These are phyloP conservation scores for Suhomyces terraborum DNA, from an alignment of 1,139 yeast genomes.

Conservation along the genomic window DNA sequence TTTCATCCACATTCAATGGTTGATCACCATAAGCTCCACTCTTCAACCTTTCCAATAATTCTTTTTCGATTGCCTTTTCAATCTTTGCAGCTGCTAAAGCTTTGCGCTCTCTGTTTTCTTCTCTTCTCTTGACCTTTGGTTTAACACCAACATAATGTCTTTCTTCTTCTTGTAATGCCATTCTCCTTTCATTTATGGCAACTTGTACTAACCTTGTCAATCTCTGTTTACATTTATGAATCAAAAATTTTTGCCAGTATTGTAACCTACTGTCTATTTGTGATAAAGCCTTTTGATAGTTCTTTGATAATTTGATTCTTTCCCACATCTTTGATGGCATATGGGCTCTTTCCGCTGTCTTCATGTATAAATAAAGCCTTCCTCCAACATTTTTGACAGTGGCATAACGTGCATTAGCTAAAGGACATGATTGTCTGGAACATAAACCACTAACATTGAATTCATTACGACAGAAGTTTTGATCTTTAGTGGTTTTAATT, in stretches of 20 bases:
- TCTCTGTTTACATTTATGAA: conserved; percentile 94
- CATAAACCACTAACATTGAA: conserved; percentile 91
- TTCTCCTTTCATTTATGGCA: conserved; percentile 91
- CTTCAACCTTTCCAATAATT: conserved; percentile 88
- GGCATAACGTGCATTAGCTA: conserved; percentile 94
- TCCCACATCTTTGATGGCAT: conserved; percentile 95
- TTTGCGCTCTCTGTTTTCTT: conserved; percentile 90
- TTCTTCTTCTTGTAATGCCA: conserved; percentile 88
- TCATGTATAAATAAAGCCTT: conserved; percentile 85
- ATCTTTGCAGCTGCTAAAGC: conserved; percentile 96
- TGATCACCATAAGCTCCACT: conserved; percentile 98
- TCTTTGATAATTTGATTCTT: conserved; percentile 82
- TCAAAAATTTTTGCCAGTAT: conserved; percentile 90
- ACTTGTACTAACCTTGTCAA: conserved; percentile 93
- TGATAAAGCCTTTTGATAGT: conserved; percentile 80
- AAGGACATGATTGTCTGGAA: conserved; percentile 89
- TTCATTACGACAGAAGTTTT: conserved; percentile 84
- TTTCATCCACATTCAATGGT: conserved; percentile 94
- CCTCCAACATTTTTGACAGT: conserved; percentile 92
- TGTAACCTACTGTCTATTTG: conserved; percentile 85
- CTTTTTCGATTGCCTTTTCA: conserved; percentile 95
- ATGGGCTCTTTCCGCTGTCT: conserved; percentile 96
- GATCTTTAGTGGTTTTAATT: conserved; percentile 75
- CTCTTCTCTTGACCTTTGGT: conserved; percentile 93
- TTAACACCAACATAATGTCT: conserved; percentile 90